A percentile compares a stretch with the other conserved stretches of the same genome.
phyloP scores from a whole-genome alignment of 805 yeast species.

The Starmerella khaoyaiensis region DNA sequence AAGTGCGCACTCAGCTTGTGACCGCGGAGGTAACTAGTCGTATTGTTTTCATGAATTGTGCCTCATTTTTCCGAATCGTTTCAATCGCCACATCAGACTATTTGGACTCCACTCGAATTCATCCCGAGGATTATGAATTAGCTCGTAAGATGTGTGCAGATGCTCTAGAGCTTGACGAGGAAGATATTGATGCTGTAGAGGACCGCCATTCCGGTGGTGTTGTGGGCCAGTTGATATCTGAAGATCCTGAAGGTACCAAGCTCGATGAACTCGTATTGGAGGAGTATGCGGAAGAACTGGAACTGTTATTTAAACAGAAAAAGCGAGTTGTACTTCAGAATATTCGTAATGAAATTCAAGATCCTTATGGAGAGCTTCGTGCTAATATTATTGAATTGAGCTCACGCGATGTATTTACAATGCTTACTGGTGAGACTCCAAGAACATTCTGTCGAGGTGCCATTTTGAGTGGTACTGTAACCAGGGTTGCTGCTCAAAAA shows the following conservation, averaged over 20 bases:
- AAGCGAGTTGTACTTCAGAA: conserved; percentile 68
- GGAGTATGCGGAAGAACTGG: conserved; percentile 85
- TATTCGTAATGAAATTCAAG: conserved; percentile 76
- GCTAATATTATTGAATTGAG: conserved; percentile 52
- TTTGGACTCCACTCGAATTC: conserved; percentile 89
- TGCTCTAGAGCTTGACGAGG: conserved; percentile 92
- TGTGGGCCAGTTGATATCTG: conserved; percentile 56
- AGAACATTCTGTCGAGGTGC: conserved; percentile 55
- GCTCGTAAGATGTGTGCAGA: conserved; percentile 98
- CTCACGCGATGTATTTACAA: conserved; percentile 64
- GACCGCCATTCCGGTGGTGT: conserved; percentile 58
- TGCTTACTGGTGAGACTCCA: conserved; percentile 76
- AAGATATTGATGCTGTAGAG: conserved; percentile 68
- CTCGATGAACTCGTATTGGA: conserved; percentile 79
- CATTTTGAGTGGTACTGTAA: conserved; percentile 62
- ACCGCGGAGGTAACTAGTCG: conserved; percentile 68
- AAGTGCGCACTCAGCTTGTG: conserved; percentile 67
- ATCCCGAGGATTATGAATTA: conserved; percentile 92
- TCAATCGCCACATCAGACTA: conserved; percentile 40
- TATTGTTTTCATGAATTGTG: conserved; percentile 77
- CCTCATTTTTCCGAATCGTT: conserved; percentile 76
- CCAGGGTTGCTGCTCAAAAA: conserved; percentile 43
- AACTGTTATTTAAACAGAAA: conserved; percentile 43
- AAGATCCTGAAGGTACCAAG: conserved; percentile 50
- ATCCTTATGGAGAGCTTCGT: conserved; percentile 78